Base-by-base conservation (phyloP, 2,329 filamentous ascomycete species). In the Aspergillus glaucus region DNA sequence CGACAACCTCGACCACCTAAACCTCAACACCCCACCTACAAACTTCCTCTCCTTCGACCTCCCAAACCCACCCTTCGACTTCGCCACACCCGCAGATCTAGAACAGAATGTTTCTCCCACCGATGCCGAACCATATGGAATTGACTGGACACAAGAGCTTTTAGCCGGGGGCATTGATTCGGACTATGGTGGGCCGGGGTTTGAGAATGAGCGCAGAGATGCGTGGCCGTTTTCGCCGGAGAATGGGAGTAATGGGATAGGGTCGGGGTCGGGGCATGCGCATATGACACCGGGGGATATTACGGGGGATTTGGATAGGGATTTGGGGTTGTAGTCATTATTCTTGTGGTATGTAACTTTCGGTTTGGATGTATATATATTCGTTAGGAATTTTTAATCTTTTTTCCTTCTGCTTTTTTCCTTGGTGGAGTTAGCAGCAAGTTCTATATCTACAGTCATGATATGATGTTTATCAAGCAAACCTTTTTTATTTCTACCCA, bases 231-330 rank as follows among this genome's bases (percentile, higher is more conserved):
- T 62, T 47, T 32, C 47, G 9, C 12, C 62, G n/a, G 49, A 53
- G 1, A 55, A 54, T 22, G 55, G 49, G 22, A 46, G 53, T 9
- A 44, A 44, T 7, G 54, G 55, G 22, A 45, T 48, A 12, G 17
- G 45, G 49, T 12, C 47, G 56, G 43, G 42, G 22, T 6, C 54
- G 51, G 36, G 45, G 47, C 37, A 21, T 40, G 6, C 15, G 9
- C 15, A 40, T 40, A 40, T 15, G 15, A 15, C 37, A 8, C 37
- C 37, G 10, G 19, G 10, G 4, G 54, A 56, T 43, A 68, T 69
- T 3, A 69, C 67, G 0, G 67, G 67, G 3, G 67, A 69, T 56
- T 47, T 69, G 43, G 67, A 69, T 57, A 53, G 53, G n/a, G 67
- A 69, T 55, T 50, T 69, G 26, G 67, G 67, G 1, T 60, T 69